phyloP scores from a whole-genome alignment of 1,284 basidiomycete species.

The Amylostereum chailletii region DNA sequence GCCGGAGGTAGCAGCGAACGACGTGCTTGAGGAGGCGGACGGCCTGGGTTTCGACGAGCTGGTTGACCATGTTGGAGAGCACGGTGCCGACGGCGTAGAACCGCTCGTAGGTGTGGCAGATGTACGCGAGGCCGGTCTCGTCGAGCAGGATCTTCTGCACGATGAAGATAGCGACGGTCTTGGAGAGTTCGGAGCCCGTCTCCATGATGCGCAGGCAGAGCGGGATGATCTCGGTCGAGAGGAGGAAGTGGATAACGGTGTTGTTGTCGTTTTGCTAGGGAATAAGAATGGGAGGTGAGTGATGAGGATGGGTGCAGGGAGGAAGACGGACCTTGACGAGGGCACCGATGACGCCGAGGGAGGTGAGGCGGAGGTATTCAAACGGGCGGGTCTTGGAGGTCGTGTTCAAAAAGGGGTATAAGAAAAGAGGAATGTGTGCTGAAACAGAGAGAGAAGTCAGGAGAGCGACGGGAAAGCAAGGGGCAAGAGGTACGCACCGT shows the following conservation, averaged over 20 bases:
- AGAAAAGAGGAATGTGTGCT: slow-evolving; percentile 98
- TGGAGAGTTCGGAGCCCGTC: slow-evolving; percentile 97
- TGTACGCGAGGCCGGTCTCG: slow-evolving; percentile 96
- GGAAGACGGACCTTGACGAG: slow-evolving; percentile 74
- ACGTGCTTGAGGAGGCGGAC: slow-evolving; percentile 97
- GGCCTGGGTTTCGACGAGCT: slow-evolving; percentile 95
- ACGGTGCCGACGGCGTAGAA: slow-evolving; percentile 99
- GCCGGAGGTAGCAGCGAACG: slow-evolving; percentile 91
- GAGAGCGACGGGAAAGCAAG: not conserved
- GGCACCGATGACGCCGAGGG: slow-evolving; percentile 96
- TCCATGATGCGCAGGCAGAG: slow-evolving; percentile 99
- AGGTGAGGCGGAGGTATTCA: slow-evolving; percentile 96
- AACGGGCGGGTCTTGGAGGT: slow-evolving; percentile 98
- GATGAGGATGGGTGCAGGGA: not conserved
- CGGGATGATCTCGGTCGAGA: slow-evolving; percentile 99
- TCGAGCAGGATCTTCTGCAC: slow-evolving; percentile 99
- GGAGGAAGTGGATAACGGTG: slow-evolving; percentile 97
- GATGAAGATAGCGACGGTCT: slow-evolving; percentile 99
- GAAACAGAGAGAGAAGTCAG: slow-evolving; percentile 8
- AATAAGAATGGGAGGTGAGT: not conserved
- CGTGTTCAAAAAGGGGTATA: slow-evolving; percentile 99
- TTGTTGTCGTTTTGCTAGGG: slow-evolving; percentile 95
- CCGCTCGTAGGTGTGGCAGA: slow-evolving; percentile 98
- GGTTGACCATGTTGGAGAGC: slow-evolving; percentile 97
- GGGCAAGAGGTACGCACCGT: slow-evolving; percentile 42